Evolutionary conservation across 2,329 filamentous ascomycete species (phyloP).

Genomic region (Bisporella sp.): DNA sequence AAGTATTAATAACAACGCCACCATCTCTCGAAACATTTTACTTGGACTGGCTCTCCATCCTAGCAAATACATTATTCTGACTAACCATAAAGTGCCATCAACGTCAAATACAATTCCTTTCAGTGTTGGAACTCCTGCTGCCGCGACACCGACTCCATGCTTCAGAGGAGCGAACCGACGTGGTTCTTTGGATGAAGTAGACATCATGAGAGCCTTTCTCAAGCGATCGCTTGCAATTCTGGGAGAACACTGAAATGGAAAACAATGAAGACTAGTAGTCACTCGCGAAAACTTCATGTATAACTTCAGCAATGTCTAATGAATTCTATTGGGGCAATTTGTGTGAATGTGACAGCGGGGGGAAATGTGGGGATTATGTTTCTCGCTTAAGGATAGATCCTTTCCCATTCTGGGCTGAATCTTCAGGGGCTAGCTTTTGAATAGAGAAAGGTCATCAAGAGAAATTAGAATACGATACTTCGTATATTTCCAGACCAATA

Average conservation of each 20-base stretch:
- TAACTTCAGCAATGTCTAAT: background rate
- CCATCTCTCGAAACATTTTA: too few relatives aligned
- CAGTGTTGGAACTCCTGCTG: constrained; percentile 35
- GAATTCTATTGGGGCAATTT: background rate
- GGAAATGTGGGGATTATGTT: background rate
- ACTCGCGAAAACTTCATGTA: background rate
- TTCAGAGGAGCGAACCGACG: constrained; percentile 51
- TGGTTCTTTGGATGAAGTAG: constrained; percentile 14
- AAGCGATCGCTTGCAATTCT: background rate
- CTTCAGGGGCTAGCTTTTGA: background rate
- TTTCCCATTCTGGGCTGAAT: background rate
- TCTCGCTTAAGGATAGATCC: background rate
- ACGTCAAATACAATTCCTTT: constrained; percentile 79
- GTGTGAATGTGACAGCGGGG: background rate
- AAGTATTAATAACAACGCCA: too few relatives aligned
- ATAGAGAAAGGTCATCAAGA: background rate
- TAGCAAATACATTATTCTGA: constrained; percentile 11
- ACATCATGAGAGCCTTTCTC: constrained; percentile 13
- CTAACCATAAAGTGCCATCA: constrained; percentile 87
- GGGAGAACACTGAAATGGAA: background rate
- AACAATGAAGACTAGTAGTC: background rate
- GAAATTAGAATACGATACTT: background rate
- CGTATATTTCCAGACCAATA: background rate
- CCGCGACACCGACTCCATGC: constrained; percentile 20
- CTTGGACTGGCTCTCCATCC: too few relatives aligned